Base-by-base conservation (phyloP, 2,329 filamentous ascomycete genomes). In the Penicillium brasilianum region DNA sequence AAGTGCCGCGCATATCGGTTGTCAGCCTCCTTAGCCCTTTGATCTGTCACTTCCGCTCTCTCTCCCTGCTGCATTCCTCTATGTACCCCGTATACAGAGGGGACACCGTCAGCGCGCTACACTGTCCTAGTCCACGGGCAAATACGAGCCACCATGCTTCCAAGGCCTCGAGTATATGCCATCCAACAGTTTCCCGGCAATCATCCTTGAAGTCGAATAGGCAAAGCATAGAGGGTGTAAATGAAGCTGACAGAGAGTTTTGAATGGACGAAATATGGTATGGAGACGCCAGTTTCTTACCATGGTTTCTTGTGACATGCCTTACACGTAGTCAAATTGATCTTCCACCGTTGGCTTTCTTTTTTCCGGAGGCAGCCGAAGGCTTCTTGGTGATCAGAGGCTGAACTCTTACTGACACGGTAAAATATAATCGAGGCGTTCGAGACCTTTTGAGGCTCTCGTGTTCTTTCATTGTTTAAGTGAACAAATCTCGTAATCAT, bases 41-140 rank as follows among this genome's bases (percentile, higher is more conserved):
- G 55, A 43, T 48, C 36, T 43, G 51, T 57, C 55, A 18, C 48
- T 50, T 50, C 16, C 14, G 16, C 14, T 18, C 28, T 4, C 16
- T n/a, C 25, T 28, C 14, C 25, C 25, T 18, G 14, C 14, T 18
- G 4, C 1, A 18, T 20, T 22, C 39, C 20, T 18, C 39, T 10
- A 10, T 9, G 11, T 43, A 20, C 18, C 14, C 39, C 18, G 39
- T 20, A 43, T 43, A 43, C 3, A 18, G 37, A 41, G 16, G 10
- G 13, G 37, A 41, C 6, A 9, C 8, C 3, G 16, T n/a, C 18
- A 8, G 37, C 37, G 37, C 6, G 16, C n/a, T 28, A 28, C 25
- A 28, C 25, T 28, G 25, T 28, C 25, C 25, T 28, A n/a, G 25
- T 6, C 25, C 6, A 28, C 6, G 25, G 25, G 32, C 32, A 10